A percentile compares a stretch with the other conserved stretches of the same genome.
These are phyloP conservation scores for Triangularia verruculosa DNA, from an alignment of 2,329 filamentous ascomycete species.

Conservation along the genomic window DNA sequence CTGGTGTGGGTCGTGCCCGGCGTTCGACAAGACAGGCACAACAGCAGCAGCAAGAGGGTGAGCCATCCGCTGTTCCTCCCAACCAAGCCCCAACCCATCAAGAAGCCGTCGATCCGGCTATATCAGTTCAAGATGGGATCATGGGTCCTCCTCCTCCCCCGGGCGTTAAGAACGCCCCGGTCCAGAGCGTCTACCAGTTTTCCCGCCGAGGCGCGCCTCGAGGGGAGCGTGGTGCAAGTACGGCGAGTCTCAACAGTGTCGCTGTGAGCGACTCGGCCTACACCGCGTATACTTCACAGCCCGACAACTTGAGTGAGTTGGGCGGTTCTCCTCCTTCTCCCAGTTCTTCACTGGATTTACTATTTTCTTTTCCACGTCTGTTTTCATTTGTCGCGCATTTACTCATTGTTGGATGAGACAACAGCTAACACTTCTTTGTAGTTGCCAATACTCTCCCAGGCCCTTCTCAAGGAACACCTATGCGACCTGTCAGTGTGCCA, in stretches of 20 bases:
- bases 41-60: constrained; percentile 6
- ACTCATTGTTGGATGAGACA: background rate
- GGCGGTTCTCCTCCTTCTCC: background rate
- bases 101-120: constrained; percentile 23
- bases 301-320: constrained; percentile 20
- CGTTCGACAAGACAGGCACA: constrained; percentile 25
- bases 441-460: background rate
- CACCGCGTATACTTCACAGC: constrained; percentile 17
- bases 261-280: constrained; percentile 9
- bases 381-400: background rate
- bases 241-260: constrained; percentile 18
- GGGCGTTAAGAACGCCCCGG: constrained; percentile 12
- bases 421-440: background rate
- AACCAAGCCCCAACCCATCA: background rate
- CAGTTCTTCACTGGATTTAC: background rate
- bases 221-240: constrained; percentile 10
- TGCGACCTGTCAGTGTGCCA: background rate
- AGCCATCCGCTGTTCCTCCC: constrained; percentile 8
- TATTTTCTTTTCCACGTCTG: background rate
- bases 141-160: constrained; percentile 26
- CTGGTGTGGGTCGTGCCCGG: constrained; percentile 20
- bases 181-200: background rate
- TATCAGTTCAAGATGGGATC: constrained; percentile 17
- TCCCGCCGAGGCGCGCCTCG: constrained; percentile 21
- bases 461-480: background rate